Evolutionary conservation across 2,329 filamentous ascomycete species (phyloP), one percentile per base, ranked within the genome.

Genomic region (Ascochyta viciae-villosae): DNA sequence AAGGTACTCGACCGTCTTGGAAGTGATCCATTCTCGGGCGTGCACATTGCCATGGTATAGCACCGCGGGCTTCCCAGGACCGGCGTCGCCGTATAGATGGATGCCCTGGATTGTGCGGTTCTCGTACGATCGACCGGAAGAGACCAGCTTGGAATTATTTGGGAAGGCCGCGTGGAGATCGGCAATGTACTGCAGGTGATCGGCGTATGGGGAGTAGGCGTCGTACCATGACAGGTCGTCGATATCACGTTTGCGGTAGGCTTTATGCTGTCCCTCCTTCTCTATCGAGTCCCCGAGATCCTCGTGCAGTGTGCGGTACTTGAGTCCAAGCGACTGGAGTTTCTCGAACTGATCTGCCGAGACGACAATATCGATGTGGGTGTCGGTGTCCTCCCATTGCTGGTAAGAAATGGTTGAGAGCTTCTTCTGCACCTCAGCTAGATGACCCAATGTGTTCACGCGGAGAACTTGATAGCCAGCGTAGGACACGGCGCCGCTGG

Each of bases 21-120:
- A 84, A 86, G 5, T 83, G 81, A 64, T 82, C 72, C 2, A 79
- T 27, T 57, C 54, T 22, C 54, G 41, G 13, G 54, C 54, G 13
- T 57, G 54, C 4, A 57, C 48, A 9, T 47, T 57, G 41, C 48
- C 48, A 38, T 57, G 54, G 24, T 51, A 57, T 1, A 80, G 1
- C 81, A 83, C 79, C 12, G 68, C 70, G 4, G 70, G 70, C 58
- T 72, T 72, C 50, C 64, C 63, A 10, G 62, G 62, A 12, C 66
- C 66, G 2, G 42, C 45, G n/a, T 50, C 55, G 12, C 66, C 66
- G 54, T 60, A 70, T 15, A 70, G 54, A 41, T 70, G 66, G 19
- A 70, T 56, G 1, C 66, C 66, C 41, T 57, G 58, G 16, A 70
- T 57, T 33, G 62, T 58, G n/a, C 66, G 54, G 37, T 65, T 65